Evolutionary conservation across 1,284 basidiomycete genomes (phyloP).

Genomic region (Ganoderma leucocontextum): DNA sequence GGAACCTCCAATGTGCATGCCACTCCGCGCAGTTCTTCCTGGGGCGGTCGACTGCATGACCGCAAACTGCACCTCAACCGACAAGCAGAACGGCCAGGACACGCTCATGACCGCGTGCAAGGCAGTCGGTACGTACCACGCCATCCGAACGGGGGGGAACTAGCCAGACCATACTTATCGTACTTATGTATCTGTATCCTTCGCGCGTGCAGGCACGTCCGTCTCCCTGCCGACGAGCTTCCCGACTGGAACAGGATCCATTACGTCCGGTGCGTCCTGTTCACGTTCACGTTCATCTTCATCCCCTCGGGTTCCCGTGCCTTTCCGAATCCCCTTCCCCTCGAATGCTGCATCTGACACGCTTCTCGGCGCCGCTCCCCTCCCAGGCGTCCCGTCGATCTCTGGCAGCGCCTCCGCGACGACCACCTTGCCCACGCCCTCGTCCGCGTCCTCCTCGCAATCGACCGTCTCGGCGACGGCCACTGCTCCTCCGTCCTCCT

Average conservation of each 20-base stretch:
- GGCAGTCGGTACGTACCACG: conserved; percentile 21
- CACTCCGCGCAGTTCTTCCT: conserved; percentile 30
- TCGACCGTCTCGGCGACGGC: conserved; percentile 5
- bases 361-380: not conserved
- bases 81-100: conserved; percentile 27
- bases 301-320: not conserved
- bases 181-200: not conserved
- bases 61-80: conserved; percentile 25
- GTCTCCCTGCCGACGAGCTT: conserved; percentile 14
- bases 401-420: conserved; percentile 1
- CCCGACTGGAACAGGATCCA: conserved; percentile 15
- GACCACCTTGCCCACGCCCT: not conserved
- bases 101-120: conserved; percentile 26
- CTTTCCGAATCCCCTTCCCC: not conserved
- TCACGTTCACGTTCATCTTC: not conserved
- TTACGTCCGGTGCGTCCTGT: conserved; percentile 22
- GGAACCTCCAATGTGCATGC: conserved; percentile 32
- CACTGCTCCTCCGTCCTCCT: not conserved
- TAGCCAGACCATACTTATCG: too few species aligned
- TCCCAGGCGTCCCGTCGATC: not conserved
- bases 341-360: not conserved
- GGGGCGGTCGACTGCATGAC: conserved; percentile 33
- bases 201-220: conserved; percentile 15
- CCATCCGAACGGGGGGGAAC: not conserved
- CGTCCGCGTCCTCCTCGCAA: conserved; percentile 7